A percentile compares a stretch with the other conserved stretches of the same genome.
Evolutionary conservation across 2,329 filamentous ascomycete genomes (phyloP).

Genomic region (Aphanocladium album): DNA sequence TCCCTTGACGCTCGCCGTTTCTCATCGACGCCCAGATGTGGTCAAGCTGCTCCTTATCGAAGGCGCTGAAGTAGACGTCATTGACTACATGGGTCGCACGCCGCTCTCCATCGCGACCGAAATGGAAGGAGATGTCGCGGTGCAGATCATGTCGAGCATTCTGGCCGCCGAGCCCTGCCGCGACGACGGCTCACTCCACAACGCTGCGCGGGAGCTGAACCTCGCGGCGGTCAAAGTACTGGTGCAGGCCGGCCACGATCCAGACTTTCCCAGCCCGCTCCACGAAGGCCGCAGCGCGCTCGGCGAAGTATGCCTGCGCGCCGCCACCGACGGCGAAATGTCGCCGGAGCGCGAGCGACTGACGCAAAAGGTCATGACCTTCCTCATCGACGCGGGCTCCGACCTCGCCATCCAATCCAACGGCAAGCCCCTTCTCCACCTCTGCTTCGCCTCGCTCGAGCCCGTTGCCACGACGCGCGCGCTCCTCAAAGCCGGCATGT

Average conservation of each 20-base stretch:
- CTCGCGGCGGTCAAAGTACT: conserved; percentile 51
- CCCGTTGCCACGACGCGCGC: conserved; percentile 51
- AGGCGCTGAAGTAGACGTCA: conserved; percentile 54
- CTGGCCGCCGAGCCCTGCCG: conserved; percentile 51
- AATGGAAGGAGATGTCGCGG: conserved; percentile 48
- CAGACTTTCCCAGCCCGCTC: conserved; percentile 59
- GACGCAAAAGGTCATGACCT: conserved; percentile 53
- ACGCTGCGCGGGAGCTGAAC: conserved; percentile 56
- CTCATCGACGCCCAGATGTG: conserved; percentile 50
- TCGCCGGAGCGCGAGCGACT: conserved; percentile 43
- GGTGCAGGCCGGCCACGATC: conserved; percentile 54
- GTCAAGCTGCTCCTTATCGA: conserved; percentile 52
- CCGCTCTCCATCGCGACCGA: conserved; percentile 56
- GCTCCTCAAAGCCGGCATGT: conserved; percentile 58
- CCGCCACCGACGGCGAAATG: conserved; percentile 41
- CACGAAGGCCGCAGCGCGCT: conserved; percentile 60
- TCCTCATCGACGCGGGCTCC: conserved; percentile 51
- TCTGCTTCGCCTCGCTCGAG: conserved; percentile 54
- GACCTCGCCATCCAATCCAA: conserved; percentile 51
- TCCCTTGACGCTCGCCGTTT: conserved; percentile 56
- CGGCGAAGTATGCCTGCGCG: conserved; percentile 57
- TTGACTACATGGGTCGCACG: conserved; percentile 52
- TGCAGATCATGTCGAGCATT: conserved; percentile 49
- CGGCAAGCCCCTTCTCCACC: conserved; percentile 54
- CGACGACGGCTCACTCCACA: conserved; percentile 64